These are phyloP conservation scores for Jatropha curcas DNA, from an alignment of 345 rosid genomes.

Conservation along the genomic window DNA sequence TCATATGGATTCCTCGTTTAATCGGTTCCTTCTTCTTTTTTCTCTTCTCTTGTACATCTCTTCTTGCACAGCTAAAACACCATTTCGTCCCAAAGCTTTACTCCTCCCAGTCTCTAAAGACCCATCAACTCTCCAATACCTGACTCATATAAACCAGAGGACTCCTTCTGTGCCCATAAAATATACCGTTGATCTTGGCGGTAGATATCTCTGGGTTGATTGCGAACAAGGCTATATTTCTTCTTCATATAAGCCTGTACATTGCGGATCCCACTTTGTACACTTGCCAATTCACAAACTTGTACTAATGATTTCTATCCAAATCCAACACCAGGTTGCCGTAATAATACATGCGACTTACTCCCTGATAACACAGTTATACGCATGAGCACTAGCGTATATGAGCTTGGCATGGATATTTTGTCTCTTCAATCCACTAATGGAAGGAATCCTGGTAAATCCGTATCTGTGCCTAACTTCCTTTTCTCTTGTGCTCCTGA, in stretches of 20 bases:
- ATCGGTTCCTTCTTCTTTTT: background rate
- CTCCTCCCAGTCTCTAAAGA: constrained; percentile 28
- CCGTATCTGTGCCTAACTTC: constrained; percentile 4
- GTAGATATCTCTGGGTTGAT: constrained; percentile 17
- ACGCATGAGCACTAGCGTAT: background rate
- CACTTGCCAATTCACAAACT: constrained; percentile 5
- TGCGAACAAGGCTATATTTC: constrained; percentile 20
- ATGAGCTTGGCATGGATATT: constrained; percentile 15
- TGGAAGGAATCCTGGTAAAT: background rate
- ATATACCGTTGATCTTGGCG: constrained; percentile 20
- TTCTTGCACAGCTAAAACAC: background rate
- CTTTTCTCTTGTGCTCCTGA: background rate
- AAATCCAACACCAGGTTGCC: constrained; percentile 15
- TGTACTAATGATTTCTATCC: constrained; percentile 11
- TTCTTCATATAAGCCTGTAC: constrained; percentile 12
- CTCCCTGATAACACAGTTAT: constrained; percentile 1
- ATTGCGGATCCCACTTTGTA: constrained; percentile 11
- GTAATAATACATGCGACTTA: constrained; percentile 13
- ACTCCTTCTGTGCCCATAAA: constrained; percentile 22
- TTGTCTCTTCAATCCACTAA: constrained; percentile 12
- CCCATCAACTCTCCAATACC: constrained; percentile 20
- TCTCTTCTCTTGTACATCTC: background rate
- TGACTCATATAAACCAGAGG: constrained; percentile 30
- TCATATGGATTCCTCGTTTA: background rate
- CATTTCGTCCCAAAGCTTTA: constrained; percentile 15